Base-by-base conservation (phyloP, 179 eudicot genomes). In the Beta lomatogona region DNA sequence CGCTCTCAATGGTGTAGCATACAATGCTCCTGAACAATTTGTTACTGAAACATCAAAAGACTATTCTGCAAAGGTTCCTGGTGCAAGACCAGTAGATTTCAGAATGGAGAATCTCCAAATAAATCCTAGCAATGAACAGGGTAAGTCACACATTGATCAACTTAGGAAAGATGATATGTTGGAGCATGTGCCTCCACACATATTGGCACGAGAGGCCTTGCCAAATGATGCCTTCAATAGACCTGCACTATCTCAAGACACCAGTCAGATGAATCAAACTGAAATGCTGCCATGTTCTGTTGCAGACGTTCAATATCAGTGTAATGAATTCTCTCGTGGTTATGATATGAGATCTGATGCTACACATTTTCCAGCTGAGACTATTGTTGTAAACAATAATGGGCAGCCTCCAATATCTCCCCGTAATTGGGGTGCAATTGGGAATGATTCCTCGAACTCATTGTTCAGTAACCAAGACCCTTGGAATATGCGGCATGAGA, bases 401-500 rank as follows among this genome's bases (percentile, higher is more conserved):
- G 75, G 67, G 16, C 78, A 82, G 48, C 58, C 83, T 75, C 77
- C 86, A 80, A 14, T 75, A 15, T 79, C 86, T 3, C 88, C 90
- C n/a, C 77, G 87, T 59, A 82, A 89, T 45, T 84, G 88, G 84
- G 85, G 78, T 70, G 91, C 82, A 53, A 84, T 86, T 78, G 28
- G 77, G 69, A 84, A 71, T 60, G 95, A 93, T 78, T 76, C 88
- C 75, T 80, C 95, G n/a, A 82, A 82, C 64, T 92, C 98, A 21
- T 89, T 94, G 73, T 95, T 89, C 75, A 88, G 92, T 53, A 87
- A 89, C 79, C 94, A 90, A 85, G 99, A 95, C 86, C 96, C 98
- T 72, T 95, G 98, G 97, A 89, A 81, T 86, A 83, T 92, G 83
- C 83, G 75, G n/a, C 86, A 85, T 73, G 98, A 92, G 64, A 28